Percentiles rank a stretch among this genome's conserved stretches.
phyloP scores from a whole-genome alignment of 2,329 filamentous ascomycete genomes.

The Beauveria pseudobassiana region DNA sequence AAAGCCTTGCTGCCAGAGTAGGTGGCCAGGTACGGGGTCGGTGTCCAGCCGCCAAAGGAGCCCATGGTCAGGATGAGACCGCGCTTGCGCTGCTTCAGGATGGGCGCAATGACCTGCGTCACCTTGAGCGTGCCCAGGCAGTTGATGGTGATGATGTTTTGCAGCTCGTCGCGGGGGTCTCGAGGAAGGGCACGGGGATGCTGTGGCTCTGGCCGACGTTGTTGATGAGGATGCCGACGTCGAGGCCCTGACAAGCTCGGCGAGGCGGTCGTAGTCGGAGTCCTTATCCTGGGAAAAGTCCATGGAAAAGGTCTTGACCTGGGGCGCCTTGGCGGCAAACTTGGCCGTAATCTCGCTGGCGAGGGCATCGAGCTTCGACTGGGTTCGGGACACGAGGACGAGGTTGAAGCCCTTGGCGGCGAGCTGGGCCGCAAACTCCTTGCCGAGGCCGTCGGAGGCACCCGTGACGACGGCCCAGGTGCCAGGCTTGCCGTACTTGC shows the following conservation, averaged over 20 bases:
- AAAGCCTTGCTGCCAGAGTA: conserved; percentile 98
- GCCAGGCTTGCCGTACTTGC: conserved; percentile 82
- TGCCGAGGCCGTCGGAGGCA: conserved; percentile 92
- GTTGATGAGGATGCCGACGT: conserved; percentile 86
- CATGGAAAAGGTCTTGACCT: conserved; percentile 79
- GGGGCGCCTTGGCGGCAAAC: conserved; percentile 51
- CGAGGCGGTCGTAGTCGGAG: conserved; percentile 69
- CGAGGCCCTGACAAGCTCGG: conserved; percentile 61
- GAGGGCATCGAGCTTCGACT: conserved; percentile 77
- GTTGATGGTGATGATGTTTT: conserved; percentile 91
- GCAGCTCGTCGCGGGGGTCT: conserved; percentile 74
- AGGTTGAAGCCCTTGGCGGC: conserved; percentile 91
- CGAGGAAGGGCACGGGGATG: conserved; percentile 82
- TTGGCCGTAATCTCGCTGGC: conserved; percentile 67
- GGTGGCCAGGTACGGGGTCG: conserved; percentile 85
- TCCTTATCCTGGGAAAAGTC: conserved; percentile 80
- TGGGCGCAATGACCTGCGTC: conserved; percentile 76
- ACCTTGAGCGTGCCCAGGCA: conserved; percentile 83
- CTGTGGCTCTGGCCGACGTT: conserved; percentile 93
- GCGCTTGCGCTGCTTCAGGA: conserved; percentile 74
- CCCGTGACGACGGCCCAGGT: conserved; percentile 94
- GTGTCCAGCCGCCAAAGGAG: conserved; percentile 87
- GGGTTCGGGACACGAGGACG: conserved; percentile 90
- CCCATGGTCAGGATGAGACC: conserved; percentile 96
- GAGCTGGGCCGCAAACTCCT: conserved; percentile 88